phyloP scores from a whole-genome alignment of 192 early-diverging fungal genomes.

The Coemansia javaensis region DNA sequence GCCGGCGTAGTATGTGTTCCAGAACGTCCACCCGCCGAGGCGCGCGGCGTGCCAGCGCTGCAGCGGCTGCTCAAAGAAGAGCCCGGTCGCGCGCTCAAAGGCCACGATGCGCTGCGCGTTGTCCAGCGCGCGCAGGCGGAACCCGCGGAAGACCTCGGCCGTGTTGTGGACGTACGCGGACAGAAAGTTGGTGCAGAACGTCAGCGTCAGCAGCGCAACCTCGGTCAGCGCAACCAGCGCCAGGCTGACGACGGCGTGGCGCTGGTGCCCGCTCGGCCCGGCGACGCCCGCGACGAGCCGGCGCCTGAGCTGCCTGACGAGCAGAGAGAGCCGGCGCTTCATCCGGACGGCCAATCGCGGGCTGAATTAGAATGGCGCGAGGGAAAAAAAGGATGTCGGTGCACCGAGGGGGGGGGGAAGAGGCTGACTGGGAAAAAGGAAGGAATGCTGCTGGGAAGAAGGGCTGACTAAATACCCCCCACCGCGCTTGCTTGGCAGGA shows the following conservation, averaged over 20 bases:
- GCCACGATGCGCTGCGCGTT: constrained; percentile 45
- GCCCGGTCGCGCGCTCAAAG: constrained; percentile 35
- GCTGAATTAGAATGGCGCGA: background rate
- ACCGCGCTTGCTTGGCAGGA: no score
- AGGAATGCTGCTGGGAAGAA: no score
- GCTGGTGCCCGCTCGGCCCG: constrained; percentile 42
- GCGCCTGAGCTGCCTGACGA: constrained; percentile 42
- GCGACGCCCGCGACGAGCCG: constrained; percentile 41
- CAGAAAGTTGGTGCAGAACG: constrained; percentile 52
- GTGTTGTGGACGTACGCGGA: constrained; percentile 50
- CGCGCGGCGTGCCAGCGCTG: constrained; percentile 43
- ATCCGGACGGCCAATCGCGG: no score
- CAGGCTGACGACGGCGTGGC: constrained; percentile 44
- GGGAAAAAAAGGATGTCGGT: no score
- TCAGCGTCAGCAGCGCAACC: constrained; percentile 46
- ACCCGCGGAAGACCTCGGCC: constrained; percentile 42
- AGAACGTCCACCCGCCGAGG: constrained; percentile 45
- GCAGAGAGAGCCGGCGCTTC: constrained; percentile 45
- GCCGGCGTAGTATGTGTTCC: constrained; percentile 53
- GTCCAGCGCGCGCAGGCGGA: constrained; percentile 42
- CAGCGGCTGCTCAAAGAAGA: constrained; percentile 49
- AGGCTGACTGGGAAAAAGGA: no score
- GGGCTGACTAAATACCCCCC: no score
- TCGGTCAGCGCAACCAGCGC: constrained; percentile 39
- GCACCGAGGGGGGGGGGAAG: no score